Evolutionary conservation across 495 filamentous ascomycete genomes (phyloP), one percentile per base, ranked within the genome.

Genomic region (Cairneyella variabilis): DNA sequence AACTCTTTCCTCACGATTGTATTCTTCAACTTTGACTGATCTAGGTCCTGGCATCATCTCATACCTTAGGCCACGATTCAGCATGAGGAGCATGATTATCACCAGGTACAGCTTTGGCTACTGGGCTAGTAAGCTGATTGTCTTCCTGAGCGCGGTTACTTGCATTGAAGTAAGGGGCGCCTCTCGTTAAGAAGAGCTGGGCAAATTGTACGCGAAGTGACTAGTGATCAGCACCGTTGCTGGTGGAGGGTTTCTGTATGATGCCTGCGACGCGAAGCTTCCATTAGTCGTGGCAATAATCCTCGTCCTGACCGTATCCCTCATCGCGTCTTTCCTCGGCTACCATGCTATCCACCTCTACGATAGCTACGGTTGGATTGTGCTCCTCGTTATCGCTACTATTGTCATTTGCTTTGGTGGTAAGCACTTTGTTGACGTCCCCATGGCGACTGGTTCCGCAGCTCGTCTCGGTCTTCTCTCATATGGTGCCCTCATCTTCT

Each of bases 301-400:
- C 21, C 36, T 51, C 5, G 23, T 51, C 11, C 38, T 71, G 36
- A 63, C 57, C 70, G 23, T 64, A 71, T 37, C 73, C 38, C 67
- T 83, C 22, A 44, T 78, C 38, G 74, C 83, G 53, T 76, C 75
- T 17, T 82, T 83, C 58, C 73, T 79, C 57, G 81, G 82, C 25
- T 74, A 78, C 47, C 69, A 68, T 5, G 71, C 74, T 0, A 70
- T 85, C 23, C 72, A 84, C 56, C 49, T 72, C 18, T 83, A 82
- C 51, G 80, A 83, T 67, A 71, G 76, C 25, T 83, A 70, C 46
- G 78, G 79, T 9, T 84, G 80, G 80, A 70, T 78, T 53, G 69
- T 73, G 4, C 70, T 73, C 17, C 36, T 78, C n/a, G 67, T 81
- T n/a, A 73, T 77, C 12, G 70, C 80, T 30, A 63, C 70, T 42